These are phyloP conservation scores for Magnusiomyces fungicola DNA, from an alignment of 1,139 yeast species.

Conservation along the genomic window DNA sequence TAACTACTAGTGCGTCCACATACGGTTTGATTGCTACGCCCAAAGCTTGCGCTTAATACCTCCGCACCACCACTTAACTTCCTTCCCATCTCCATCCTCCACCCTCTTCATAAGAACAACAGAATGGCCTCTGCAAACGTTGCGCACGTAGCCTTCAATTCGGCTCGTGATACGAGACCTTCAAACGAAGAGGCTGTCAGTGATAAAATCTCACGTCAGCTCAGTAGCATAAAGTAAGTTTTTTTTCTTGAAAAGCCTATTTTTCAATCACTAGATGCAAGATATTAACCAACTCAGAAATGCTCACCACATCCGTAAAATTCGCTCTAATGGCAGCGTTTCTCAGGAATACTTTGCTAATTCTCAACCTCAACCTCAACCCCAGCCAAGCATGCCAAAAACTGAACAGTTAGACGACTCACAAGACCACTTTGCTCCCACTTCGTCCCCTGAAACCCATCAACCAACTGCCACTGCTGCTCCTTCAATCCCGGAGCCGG, in stretches of 20 bases:
- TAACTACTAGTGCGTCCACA: too few species aligned
- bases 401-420: neutral
- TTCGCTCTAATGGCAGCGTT: neutral
- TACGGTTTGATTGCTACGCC: too few species aligned
- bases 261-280: neutral
- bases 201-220: neutral
- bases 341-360: neutral
- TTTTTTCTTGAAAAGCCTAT: neutral
- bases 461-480: neutral
- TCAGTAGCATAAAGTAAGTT: constrained; percentile 4
- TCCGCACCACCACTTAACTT: too few species aligned
- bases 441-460: neutral
- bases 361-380: neutral
- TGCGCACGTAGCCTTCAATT: constrained; percentile 3
- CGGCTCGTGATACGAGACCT: constrained; percentile 4
- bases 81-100: too few species aligned
- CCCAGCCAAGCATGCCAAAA: neutral
- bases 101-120: too few species aligned
- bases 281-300: neutral
- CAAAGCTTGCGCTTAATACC: too few species aligned
- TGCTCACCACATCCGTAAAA: neutral
- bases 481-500: neutral
- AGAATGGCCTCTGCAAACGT: constrained; percentile 4
- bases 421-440: neutral
- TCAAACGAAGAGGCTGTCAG: neutral